Base-by-base conservation (phyloP, 768 basidiomycete genomes). In the Holtermanniella nyarrowii region DNA sequence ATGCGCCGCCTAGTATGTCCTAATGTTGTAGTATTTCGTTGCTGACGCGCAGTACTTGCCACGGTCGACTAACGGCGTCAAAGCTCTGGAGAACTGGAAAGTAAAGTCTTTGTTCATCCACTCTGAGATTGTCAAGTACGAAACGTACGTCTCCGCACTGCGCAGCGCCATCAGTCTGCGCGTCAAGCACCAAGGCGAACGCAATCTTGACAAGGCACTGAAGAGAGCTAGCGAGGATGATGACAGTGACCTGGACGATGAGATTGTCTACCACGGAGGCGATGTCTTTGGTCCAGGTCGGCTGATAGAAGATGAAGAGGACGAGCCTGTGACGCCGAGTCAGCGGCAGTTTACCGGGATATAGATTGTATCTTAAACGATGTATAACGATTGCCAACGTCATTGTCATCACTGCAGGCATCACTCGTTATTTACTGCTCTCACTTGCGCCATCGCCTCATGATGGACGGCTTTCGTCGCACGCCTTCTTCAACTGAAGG, bases 101-200 rank as follows among this genome's bases (percentile, higher is more conserved):
- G 84, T 81, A 68, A 91, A 85, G 68, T 88, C 86, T 2, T 83
- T 87, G 63, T 87, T 87, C 69, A 74, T 97, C 44, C 77, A 90
- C 48, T 80, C 85, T 7, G 93, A 99, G 74, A 86, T 88, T 40
- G 86, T 89, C 66, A 97, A 97, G 70, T 97, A 96, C 71, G 83
- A 88, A 48, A 85, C 86, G 14, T 99, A 99, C 69, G 84, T 93
- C 50, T 89, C 93, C 57, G 86, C 89, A 4, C 77, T 99, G 25
- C 80, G 84, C 66, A 73, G 76, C 3, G 91, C 85, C 31, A 91
- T 90, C 83, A 75, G 76, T 7, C 76, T 93, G 41, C 82, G 90
- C 26, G 74, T 93, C 59, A 88, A 87, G 73, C 88, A 84, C 70
- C 80, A 88, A 49, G 91, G 91, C 25, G 88, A 96, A 73, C 90